Evolutionary conservation across 169 alveolate species (phyloP).

Genomic region (Amoebophrya sp.): DNA sequence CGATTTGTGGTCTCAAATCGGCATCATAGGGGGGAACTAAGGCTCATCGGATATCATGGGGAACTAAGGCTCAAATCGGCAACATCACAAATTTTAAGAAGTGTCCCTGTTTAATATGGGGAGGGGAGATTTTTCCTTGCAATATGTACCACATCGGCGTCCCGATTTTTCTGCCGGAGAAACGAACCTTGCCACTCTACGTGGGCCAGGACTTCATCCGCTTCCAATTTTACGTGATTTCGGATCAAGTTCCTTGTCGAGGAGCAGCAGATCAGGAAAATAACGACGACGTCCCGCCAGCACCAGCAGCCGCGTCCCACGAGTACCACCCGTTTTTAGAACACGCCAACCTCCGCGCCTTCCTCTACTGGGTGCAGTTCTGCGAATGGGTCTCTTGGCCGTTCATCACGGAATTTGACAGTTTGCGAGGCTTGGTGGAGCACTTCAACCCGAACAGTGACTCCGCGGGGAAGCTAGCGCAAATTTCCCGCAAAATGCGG

Average conservation of each 20-base stretch:
- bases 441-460: not conserved
- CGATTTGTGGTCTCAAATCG: too few relatives aligned
- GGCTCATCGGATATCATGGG: too few relatives aligned
- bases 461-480: not conserved
- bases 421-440: not conserved
- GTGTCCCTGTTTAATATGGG: too few relatives aligned
- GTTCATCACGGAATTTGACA: not conserved
- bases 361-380: not conserved
- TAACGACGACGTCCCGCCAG: too few relatives aligned
- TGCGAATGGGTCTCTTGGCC: conserved; percentile 16
- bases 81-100: too few relatives aligned
- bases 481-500: not conserved
- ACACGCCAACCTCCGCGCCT: not conserved
- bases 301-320: not conserved
- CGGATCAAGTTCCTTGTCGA: too few relatives aligned
- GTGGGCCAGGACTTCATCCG: conserved; percentile 18
- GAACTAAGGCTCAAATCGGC: too few relatives aligned
- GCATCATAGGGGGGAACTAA: too few relatives aligned
- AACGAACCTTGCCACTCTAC: not conserved
- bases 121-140: too few relatives aligned
- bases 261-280: too few relatives aligned
- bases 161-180: not conserved
- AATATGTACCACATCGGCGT: not conserved
- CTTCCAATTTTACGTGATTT: not conserved
- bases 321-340: conserved; percentile 16